Conservation (phyloP, 768 basidiomycete genomes). For the Favolaschia claudopus region DNA sequence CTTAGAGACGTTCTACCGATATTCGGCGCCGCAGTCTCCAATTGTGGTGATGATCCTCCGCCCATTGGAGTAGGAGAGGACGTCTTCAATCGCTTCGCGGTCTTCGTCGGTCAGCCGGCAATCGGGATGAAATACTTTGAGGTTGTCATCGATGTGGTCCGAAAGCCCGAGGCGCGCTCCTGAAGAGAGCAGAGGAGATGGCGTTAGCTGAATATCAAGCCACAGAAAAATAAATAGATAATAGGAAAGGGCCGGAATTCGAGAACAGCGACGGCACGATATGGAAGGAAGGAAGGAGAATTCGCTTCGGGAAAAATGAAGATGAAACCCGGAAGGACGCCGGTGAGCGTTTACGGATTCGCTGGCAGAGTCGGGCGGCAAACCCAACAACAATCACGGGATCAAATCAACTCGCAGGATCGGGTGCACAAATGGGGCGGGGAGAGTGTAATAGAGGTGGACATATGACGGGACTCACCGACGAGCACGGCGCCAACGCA, state of each 20-base stretch:
- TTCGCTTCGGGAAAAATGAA: no score
- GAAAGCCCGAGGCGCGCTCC: constrained; percentile 79
- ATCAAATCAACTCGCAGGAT: no score
- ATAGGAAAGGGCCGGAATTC: not conserved
- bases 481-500: constrained; percentile 86
- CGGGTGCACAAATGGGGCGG: constrained; percentile 4
- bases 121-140: constrained; percentile 53
- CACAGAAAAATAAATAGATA: constrained; percentile 1
- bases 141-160: constrained; percentile 76
- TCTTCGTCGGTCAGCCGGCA: constrained; percentile 66
- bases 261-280: not conserved
- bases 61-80: constrained; percentile 67
- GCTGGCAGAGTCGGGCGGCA: no score
- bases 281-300: not conserved
- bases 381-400: no score
- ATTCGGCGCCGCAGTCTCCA: constrained; percentile 87
- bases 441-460: not conserved
- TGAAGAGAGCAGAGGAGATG: constrained; percentile 32
- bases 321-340: no score
- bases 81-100: constrained; percentile 63
- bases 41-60: constrained; percentile 68
- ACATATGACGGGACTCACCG: constrained; percentile 64
- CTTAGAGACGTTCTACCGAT: constrained; percentile 64
- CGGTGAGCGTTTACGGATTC: no score
- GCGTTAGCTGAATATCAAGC: not conserved